Conservation (phyloP, 2,329 filamentous ascomycete species). For the Epichloe aotearoae region DNA sequence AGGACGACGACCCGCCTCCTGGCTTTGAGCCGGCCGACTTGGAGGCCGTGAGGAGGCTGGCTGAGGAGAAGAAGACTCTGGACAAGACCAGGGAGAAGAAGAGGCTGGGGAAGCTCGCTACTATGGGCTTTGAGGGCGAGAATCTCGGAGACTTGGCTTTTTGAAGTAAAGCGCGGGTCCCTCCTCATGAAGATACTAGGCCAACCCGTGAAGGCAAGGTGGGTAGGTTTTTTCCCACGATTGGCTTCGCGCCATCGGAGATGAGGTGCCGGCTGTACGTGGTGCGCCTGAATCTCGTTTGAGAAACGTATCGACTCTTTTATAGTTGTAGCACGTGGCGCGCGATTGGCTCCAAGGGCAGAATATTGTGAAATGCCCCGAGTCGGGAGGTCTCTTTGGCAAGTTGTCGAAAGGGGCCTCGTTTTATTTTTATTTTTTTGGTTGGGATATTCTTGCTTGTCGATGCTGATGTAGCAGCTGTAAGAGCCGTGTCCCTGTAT, state of each 20-base stretch:
- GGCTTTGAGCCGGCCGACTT: constrained; percentile 54
- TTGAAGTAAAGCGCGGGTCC: constrained; percentile 17
- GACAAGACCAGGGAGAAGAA: constrained; percentile 64
- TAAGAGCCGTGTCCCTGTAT: neutral
- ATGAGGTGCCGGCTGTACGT: neutral
- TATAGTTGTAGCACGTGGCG: neutral
- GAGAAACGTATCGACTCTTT: neutral
- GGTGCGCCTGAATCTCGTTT: neutral
- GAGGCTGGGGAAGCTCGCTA: constrained; percentile 55
- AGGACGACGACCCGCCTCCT: constrained; percentile 76
- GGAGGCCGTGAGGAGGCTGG: constrained; percentile 57
- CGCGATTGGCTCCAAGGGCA: constrained; percentile 22
- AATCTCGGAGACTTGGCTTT: constrained; percentile 62
- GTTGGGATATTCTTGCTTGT: neutral
- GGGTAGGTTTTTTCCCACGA: neutral
- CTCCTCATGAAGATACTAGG: too few species aligned
- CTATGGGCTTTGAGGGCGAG: constrained; percentile 80
- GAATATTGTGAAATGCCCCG: constrained; percentile 53
- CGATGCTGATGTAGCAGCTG: neutral
- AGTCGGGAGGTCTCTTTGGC: constrained; percentile 1
- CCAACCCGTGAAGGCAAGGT: neutral
- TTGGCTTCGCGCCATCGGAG: neutral
- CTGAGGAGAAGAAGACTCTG: constrained; percentile 54
- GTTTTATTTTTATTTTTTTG: neutral
- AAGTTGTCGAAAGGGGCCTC: neutral